Percentiles rank a stretch among this genome's conserved stretches.
Conservation (phyloP, 2,329 filamentous ascomycete genomes). For the Decorospora gaudefroyi region DNA sequence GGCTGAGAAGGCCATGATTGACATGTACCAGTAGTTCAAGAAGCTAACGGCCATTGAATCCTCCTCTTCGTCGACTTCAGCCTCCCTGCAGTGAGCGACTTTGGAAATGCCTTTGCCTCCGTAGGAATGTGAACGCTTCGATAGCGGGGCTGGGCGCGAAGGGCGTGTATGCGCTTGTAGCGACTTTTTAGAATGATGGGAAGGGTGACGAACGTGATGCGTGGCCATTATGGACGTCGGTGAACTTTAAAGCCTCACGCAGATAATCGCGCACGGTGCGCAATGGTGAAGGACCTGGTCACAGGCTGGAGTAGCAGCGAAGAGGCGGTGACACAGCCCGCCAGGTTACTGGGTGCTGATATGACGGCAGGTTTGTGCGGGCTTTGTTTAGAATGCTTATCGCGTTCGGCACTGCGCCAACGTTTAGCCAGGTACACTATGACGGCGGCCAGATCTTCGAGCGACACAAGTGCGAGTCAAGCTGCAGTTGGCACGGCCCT, state of each 20-base stretch:
- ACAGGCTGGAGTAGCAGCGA: conserved; percentile 35
- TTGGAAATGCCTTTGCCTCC: conserved; percentile 37
- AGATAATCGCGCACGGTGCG: conserved; percentile 40
- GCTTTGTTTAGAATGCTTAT: conserved; percentile 48
- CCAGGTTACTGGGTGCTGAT: conserved; percentile 36
- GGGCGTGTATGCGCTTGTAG: conserved; percentile 43
- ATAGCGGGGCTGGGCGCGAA: conserved; percentile 39
- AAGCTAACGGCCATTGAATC: conserved; percentile 58
- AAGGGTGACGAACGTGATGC: conserved; percentile 43
- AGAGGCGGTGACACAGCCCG: conserved; percentile 48
- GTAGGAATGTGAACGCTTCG: conserved; percentile 43
- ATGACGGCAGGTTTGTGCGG: conserved; percentile 43
- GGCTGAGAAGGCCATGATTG: neutral
- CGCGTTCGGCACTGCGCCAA: conserved; percentile 37
- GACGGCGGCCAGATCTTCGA: neutral
- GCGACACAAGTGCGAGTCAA: neutral
- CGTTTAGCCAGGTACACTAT: conserved; percentile 43
- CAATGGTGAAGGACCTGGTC: conserved; percentile 28
- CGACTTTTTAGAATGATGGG: conserved; percentile 45
- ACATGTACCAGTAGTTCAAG: conserved; percentile 57
- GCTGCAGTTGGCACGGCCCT: neutral
- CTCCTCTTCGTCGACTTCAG: conserved; percentile 50
- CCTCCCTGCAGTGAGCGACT: conserved; percentile 30
- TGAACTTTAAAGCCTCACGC: conserved; percentile 43
- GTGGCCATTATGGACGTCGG: conserved; percentile 42